These are phyloP conservation scores for Wallacemonas rigidus DNA, from an alignment of 208 protist species.

Conservation along the genomic window DNA sequence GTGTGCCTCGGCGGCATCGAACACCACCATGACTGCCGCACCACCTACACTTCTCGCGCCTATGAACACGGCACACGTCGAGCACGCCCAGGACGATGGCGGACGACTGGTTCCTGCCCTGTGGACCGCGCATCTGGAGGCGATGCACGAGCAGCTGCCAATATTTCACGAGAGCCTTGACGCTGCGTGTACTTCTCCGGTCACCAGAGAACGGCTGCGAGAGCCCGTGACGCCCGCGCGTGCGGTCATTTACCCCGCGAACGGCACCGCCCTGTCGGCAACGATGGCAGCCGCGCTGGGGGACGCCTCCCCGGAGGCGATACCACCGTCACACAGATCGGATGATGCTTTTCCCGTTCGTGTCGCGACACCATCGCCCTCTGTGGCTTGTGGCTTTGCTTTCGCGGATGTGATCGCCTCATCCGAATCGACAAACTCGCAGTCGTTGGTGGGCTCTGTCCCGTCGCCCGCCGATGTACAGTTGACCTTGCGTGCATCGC, in stretches of 20 bases:
- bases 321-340: background rate
- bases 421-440: background rate
- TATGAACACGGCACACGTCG: too few species aligned
- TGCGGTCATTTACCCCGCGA: background rate
- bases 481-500: background rate
- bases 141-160: too few species aligned
- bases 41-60: too few species aligned
- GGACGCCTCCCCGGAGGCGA: slow-evolving; percentile 4
- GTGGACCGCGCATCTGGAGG: too few species aligned
- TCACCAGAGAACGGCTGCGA: too few species aligned
- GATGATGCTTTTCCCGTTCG: background rate
- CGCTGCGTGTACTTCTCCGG: too few species aligned
- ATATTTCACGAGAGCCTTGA: too few species aligned
- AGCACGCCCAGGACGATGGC: too few species aligned
- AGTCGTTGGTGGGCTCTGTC: background rate
- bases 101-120: too few species aligned
- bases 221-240: background rate
- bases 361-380: background rate
- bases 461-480: background rate
- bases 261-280: background rate
- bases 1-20: too few species aligned
- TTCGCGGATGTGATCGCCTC: background rate
- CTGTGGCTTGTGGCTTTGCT: background rate
- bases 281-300: background rate
- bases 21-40: too few species aligned